A percentile compares a stretch with the other conserved stretches of the same genome.
These are phyloP conservation scores for Melampsora larici-populina DNA, from an alignment of 1,284 basidiomycete species.

Conservation along the genomic window DNA sequence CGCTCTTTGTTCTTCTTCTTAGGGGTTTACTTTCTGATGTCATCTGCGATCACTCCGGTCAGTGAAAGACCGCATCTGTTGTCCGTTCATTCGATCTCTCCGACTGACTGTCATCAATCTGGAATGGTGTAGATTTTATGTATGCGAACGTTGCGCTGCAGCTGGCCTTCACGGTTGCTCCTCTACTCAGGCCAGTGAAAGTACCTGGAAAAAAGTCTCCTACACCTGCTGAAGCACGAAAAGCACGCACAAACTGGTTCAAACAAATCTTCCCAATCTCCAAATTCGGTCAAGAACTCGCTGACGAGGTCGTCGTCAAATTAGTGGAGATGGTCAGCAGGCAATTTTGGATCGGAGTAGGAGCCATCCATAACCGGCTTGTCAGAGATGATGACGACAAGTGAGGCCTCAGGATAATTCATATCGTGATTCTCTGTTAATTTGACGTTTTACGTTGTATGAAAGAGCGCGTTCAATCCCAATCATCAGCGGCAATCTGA, in stretches of 20 bases:
- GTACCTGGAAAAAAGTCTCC: not conserved
- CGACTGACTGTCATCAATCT: not conserved
- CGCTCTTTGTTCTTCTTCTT: not conserved
- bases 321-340: constrained; percentile 25
- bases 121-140: constrained; percentile 20
- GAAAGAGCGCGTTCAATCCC: constrained; percentile 29
- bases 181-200: constrained; percentile 7
- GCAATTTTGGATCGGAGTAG: constrained; percentile 33
- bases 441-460: not conserved
- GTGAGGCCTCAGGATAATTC: not conserved
- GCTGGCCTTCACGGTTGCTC: constrained; percentile 36
- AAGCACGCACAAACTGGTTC: constrained; percentile 28
- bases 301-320: constrained; percentile 11
- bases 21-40: constrained; percentile 39
- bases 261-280: constrained; percentile 29
- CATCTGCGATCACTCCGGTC: constrained; percentile 31
- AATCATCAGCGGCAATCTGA: not conserved
- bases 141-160: constrained; percentile 29
- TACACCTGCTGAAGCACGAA: not conserved
- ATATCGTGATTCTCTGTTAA: not conserved
- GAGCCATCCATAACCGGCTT: constrained; percentile 24
- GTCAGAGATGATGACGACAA: constrained; percentile 23
- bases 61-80: not conserved
- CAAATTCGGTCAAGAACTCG: constrained; percentile 20
- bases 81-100: not conserved